Evolutionary conservation across 2,329 filamentous ascomycete species (phyloP), one percentile per base, ranked within the genome.

Genomic region (Fusarium sp.): DNA sequence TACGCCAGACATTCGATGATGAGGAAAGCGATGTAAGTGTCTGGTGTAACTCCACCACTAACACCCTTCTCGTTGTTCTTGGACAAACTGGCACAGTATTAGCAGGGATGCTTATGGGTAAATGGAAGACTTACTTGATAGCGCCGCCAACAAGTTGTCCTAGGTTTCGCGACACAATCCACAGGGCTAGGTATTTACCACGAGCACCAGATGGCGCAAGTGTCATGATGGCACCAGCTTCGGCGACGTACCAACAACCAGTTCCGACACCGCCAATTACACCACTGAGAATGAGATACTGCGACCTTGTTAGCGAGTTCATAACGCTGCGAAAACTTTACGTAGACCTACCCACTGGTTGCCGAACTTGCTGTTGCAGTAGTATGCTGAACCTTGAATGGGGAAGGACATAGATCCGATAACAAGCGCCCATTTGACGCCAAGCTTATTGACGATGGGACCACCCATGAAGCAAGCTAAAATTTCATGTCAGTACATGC

Each of bases 201-300:
- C 83, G 82, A 20, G 82, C 79, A 23, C 80, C 78, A 1, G 82
- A 78, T 6, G 83, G 83, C 1, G 83, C 82, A 21, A 85, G 78
- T 0, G 82, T 83, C 81, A 85, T 83, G 68, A 85, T 84, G 7
- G 81, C 79, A 16, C 83, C 83, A 2, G 82, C 81, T 62, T 85
- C 83, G 0, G 83, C 83, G 11, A 85, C 83, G 60, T 85, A 85
- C 83, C 82, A 84, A 43, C 81, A 83, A 3, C 82, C 83, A 9
- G 79, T 81, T 7, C 81, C 81, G 12, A 81, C 32, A 0, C 59
- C 60, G 4, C 60, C 25, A 0, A 63, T 63, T 0, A 40, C 60
- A 11, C 60, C 60, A 13, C 60, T 63, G 0, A 63, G 43, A 6
- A 63, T 63, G 1, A 63, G 59, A 45, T 63, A 30, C 28, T 28